A percentile compares a stretch with the other conserved stretches of the same genome.
Conservation (phyloP, 495 filamentous ascomycete genomes). For the Podospora conica region DNA sequence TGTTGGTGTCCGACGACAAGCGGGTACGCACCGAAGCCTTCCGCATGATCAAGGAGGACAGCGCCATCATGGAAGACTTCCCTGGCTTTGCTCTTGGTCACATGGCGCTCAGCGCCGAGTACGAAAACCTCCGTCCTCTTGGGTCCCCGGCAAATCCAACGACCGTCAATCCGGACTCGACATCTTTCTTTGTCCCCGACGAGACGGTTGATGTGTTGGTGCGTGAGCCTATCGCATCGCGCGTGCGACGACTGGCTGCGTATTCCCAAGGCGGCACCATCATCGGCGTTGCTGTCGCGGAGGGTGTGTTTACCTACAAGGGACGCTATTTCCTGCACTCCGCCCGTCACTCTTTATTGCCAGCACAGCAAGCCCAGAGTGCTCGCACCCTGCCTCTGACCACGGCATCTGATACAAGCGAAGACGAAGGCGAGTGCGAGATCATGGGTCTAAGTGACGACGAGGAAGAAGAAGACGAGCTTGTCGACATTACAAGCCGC, state of each 20-base stretch:
- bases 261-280: no score
- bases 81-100: conserved; percentile 10
- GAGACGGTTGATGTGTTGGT: no score
- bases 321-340: no score
- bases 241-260: no score
- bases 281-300: no score
- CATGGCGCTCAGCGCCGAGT: conserved; percentile 6
- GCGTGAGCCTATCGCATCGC: no score
- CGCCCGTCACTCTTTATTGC: no score
- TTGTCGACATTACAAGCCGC: conserved; percentile 1
- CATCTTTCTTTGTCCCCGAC: no score
- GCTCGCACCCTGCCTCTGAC: no score
- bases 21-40: conserved; percentile 2
- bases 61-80: conserved; percentile 7
- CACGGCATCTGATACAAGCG: no score
- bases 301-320: no score
- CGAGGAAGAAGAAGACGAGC: conserved; percentile 3
- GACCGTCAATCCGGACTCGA: background rate
- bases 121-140: conserved; percentile 5
- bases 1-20: conserved; percentile 11
- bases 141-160: background rate
- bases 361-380: no score
- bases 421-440: background rate
- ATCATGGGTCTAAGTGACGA: conserved; percentile 7
- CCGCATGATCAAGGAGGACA: conserved; percentile 9